Percentiles rank a stretch among this genome's conserved stretches.
Evolutionary conservation across 768 basidiomycete genomes (phyloP).

Genomic region (Rhizopogon vulgaris): DNA sequence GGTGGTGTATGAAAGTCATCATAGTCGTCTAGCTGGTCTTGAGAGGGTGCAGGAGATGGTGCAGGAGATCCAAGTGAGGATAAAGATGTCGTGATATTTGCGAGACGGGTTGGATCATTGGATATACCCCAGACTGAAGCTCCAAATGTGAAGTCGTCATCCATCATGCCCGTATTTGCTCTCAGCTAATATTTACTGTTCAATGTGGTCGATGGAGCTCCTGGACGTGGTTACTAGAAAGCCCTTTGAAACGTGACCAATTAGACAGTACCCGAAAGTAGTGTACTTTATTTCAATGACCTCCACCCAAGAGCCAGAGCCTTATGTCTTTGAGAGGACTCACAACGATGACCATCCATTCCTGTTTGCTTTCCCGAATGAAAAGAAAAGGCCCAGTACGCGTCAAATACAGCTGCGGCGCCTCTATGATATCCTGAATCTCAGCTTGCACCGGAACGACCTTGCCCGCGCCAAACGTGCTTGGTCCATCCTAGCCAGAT

Average conservation of each 20-base stretch:
- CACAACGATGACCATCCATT: constrained; percentile 35
- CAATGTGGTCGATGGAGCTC: background rate
- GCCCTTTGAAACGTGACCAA: background rate
- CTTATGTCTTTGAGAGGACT: background rate
- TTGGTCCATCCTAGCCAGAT: constrained; percentile 71
- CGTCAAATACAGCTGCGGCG: constrained; percentile 71
- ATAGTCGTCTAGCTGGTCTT: constrained; percentile 48
- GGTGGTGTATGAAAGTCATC: constrained; percentile 42
- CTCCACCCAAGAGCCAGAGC: background rate
- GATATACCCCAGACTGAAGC: constrained; percentile 67
- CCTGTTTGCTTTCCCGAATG: constrained; percentile 55
- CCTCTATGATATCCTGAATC: constrained; percentile 66
- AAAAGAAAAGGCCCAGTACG: constrained; percentile 43
- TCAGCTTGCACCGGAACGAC: constrained; percentile 65
- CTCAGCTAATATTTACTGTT: constrained; percentile 9
- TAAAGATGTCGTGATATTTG: constrained; percentile 16
- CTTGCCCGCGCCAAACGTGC: constrained; percentile 55
- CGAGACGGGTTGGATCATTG: constrained; percentile 28
- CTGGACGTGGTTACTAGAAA: constrained; percentile 1
- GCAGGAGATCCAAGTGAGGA: constrained; percentile 13
- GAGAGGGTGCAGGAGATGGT: constrained; percentile 21
- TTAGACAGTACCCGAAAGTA: background rate
- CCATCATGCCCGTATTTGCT: constrained; percentile 36
- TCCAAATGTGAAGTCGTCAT: constrained; percentile 68
- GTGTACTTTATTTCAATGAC: background rate